Evolutionary conservation across 768 basidiomycete genomes (phyloP).

Genomic region (Lepiota subincarnata): DNA sequence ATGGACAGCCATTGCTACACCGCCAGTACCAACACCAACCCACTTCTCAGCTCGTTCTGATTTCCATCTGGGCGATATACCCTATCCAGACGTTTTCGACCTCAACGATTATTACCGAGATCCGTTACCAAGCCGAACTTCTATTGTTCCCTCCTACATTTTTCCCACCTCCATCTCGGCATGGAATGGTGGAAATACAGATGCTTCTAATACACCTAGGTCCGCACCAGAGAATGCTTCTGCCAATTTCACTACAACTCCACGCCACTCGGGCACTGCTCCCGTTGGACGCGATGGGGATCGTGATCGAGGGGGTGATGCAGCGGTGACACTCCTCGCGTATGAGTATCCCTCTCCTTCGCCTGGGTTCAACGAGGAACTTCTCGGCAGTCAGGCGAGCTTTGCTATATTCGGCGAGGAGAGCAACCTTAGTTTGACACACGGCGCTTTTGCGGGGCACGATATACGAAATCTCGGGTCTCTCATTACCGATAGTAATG

Average conservation of each 20-base stretch:
- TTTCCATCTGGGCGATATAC: not conserved
- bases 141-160: not conserved
- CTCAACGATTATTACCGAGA: not conserved
- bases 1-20: too few relatives aligned
- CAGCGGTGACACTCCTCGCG: too few relatives aligned
- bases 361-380: too few relatives aligned
- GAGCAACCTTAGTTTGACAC: too few relatives aligned
- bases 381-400: too few relatives aligned
- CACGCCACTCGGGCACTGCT: not conserved
- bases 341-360: too few relatives aligned
- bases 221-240: not conserved
- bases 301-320: too few relatives aligned
- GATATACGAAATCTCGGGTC: too few relatives aligned
- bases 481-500: too few relatives aligned
- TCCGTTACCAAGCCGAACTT: not conserved
- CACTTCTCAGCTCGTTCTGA: not conserved
- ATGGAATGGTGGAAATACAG: not conserved
- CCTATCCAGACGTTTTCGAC: conserved; percentile 8
- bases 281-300: not conserved
- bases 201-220: not conserved
- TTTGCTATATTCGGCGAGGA: too few relatives aligned
- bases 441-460: too few relatives aligned
- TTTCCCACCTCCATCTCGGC: not conserved
- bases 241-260: not conserved
- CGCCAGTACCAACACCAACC: not conserved